A percentile compares a stretch with the other conserved stretches of the same genome.
Conservation (phyloP, 768 basidiomycete species). For the Lactifluus volemus region DNA sequence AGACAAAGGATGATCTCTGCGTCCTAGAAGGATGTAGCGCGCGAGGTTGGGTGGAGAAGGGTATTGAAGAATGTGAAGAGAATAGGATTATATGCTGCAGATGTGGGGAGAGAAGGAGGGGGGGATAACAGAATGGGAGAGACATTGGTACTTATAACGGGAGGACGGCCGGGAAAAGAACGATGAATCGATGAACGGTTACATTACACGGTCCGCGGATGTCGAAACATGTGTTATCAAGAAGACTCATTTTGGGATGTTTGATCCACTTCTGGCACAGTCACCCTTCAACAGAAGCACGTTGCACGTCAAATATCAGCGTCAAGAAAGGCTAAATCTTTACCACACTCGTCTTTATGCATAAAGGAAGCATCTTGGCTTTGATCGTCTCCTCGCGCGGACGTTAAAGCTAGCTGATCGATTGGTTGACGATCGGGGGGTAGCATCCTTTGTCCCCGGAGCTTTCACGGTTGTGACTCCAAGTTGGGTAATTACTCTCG, state of each 20-base stretch:
- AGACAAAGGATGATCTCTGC: constrained; percentile 6
- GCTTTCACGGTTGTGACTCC: background rate
- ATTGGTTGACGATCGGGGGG: background rate
- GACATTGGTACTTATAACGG: constrained; percentile 13
- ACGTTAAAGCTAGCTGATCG: background rate
- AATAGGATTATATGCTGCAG: constrained; percentile 15
- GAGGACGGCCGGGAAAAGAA: background rate
- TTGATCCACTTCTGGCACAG: constrained; percentile 7
- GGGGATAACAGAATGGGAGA: background rate
- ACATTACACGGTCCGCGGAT: constrained; percentile 14
- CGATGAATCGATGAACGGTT: constrained; percentile 15
- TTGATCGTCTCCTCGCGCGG: constrained; percentile 7
- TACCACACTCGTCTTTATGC: constrained; percentile 4
- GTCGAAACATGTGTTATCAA: constrained; percentile 20
- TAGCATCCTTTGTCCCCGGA: background rate
- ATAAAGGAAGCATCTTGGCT: constrained; percentile 4
- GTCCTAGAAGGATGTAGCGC: constrained; percentile 18
- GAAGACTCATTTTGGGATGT: constrained; percentile 7
- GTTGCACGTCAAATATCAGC: constrained; percentile 7
- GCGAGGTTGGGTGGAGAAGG: constrained; percentile 7
- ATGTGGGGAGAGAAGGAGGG: constrained; percentile 2
- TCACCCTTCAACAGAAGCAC: constrained; percentile 11
- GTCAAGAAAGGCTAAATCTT: constrained; percentile 10
- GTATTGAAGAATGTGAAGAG: constrained; percentile 10
- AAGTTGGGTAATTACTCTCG: background rate